A percentile compares a stretch with the other conserved stretches of the same genome.
These are phyloP conservation scores for Russula sp. DNA, from an alignment of 768 basidiomycete genomes.

Conservation along the genomic window DNA sequence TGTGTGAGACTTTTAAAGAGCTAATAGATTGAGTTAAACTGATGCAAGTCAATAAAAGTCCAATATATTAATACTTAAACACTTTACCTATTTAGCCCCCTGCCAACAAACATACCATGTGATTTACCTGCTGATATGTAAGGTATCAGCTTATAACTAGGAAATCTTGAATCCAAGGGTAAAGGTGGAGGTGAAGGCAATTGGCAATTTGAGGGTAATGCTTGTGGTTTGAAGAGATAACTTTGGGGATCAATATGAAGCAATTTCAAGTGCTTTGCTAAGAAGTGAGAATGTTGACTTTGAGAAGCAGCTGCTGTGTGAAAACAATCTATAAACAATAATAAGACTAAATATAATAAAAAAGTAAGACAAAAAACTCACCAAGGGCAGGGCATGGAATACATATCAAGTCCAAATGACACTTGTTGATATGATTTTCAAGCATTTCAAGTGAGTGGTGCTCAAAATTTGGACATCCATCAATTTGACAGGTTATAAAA, in stretches of 20 bases:
- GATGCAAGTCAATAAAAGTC: not conserved
- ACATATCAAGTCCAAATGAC: not conserved
- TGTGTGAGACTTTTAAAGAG: slow-evolving; percentile 4
- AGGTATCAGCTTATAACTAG: not conserved
- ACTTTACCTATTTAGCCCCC: slow-evolving; percentile 9
- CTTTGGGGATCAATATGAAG: not conserved
- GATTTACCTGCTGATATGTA: not conserved
- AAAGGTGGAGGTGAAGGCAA: not conserved
- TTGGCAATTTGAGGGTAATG: not conserved
- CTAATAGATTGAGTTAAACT: slow-evolving; percentile 13
- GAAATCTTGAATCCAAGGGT: not conserved
- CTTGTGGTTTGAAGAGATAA: slow-evolving; percentile 1
- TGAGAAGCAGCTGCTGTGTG: slow-evolving; percentile 1
- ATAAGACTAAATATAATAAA: not conserved
- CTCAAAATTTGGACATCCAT: not conserved
- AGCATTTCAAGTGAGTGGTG: slow-evolving; percentile 9
- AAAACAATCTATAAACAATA: slow-evolving; percentile 8
- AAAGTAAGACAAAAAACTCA: not conserved
- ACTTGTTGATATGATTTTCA: not conserved
- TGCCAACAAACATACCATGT: not conserved
- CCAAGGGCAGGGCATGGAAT: slow-evolving; percentile 19
- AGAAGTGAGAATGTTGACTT: slow-evolving; percentile 3
- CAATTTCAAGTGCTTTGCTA: not conserved
- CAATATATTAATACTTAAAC: not conserved
- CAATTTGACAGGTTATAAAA: slow-evolving; percentile 4